phyloP scores from a whole-genome alignment of 2,329 filamentous ascomycete species.

The Thielaviopsis populi region DNA sequence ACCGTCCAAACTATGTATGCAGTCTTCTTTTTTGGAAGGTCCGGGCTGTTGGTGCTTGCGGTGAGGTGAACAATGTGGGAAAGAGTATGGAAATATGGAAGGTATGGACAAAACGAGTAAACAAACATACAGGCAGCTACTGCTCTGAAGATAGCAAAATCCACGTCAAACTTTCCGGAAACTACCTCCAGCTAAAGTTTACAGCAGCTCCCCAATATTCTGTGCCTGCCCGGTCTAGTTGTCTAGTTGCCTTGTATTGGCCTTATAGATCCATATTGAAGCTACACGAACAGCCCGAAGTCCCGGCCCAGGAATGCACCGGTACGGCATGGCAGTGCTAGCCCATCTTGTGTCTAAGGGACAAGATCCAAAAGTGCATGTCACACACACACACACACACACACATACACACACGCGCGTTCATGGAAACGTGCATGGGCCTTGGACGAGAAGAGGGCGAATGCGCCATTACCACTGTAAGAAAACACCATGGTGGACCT shows the following conservation, averaged over 20 bases:
- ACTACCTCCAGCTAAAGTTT: neutral
- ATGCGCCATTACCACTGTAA: neutral
- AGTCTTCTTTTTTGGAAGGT: neutral
- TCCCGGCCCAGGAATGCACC: neutral
- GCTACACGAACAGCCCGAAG: neutral
- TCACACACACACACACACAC: neutral
- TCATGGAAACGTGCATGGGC: no score
- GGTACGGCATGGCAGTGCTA: neutral
- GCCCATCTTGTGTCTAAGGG: neutral
- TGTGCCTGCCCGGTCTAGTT: neutral
- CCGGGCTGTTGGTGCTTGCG: neutral
- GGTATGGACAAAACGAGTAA: neutral
- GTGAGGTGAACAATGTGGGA: neutral
- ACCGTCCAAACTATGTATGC: neutral
- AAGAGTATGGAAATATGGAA: neutral
- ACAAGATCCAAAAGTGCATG: neutral
- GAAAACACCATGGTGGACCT: no score
- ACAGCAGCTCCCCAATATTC: neutral
- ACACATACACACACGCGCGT: neutral
- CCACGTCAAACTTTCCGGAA: neutral
- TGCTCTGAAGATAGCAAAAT: no score
- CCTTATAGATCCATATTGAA: neutral
- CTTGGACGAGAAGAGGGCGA: neutral
- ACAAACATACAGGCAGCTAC: no score
- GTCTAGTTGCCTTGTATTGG: neutral